Conservation (phyloP, 176 grass and related monocot genomes). For the Eremochloa ophiuroides region DNA sequence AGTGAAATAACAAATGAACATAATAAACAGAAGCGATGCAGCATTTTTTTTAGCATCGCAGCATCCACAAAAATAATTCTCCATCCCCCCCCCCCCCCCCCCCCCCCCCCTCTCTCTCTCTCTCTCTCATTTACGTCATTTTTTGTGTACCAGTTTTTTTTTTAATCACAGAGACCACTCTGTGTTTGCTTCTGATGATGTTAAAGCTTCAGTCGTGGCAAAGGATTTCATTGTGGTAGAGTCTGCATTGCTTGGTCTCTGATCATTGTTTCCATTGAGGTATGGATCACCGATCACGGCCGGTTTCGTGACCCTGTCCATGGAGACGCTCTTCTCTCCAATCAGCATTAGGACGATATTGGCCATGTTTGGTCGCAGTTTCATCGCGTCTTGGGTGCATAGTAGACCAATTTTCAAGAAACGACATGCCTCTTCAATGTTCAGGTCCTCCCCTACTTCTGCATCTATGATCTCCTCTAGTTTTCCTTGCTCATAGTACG, state of each 20-base stretch:
- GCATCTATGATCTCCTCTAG: slow-evolving; percentile 62
- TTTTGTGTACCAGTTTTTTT: background rate
- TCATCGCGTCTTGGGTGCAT: slow-evolving; percentile 78
- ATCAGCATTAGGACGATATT: slow-evolving; percentile 52
- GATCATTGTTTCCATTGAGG: slow-evolving; percentile 34
- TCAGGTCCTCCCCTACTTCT: slow-evolving; percentile 56
- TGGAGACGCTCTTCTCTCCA: slow-evolving; percentile 44
- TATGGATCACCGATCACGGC: slow-evolving; percentile 46
- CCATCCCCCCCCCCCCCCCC: background rate
- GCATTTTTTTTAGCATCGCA: background rate
- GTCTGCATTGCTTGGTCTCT: background rate
- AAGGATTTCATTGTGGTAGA: slow-evolving; percentile 16
- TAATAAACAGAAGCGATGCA: background rate
- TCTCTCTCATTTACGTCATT: background rate
- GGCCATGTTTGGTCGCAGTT: slow-evolving; percentile 64
- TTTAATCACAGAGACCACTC: slow-evolving; percentile 14
- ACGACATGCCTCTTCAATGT: slow-evolving; percentile 54
- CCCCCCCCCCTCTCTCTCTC: background rate
- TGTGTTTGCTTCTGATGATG: slow-evolving; percentile 24
- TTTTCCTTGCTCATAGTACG: slow-evolving; percentile 46
- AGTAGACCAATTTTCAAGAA: slow-evolving; percentile 76
- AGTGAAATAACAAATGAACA: background rate
- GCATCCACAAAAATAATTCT: slow-evolving; percentile 17
- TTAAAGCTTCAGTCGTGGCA: slow-evolving; percentile 6
- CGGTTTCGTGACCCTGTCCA: slow-evolving; percentile 64